phyloP scores from a whole-genome alignment of 805 yeast species.

The Barnettozyma siamensis region DNA sequence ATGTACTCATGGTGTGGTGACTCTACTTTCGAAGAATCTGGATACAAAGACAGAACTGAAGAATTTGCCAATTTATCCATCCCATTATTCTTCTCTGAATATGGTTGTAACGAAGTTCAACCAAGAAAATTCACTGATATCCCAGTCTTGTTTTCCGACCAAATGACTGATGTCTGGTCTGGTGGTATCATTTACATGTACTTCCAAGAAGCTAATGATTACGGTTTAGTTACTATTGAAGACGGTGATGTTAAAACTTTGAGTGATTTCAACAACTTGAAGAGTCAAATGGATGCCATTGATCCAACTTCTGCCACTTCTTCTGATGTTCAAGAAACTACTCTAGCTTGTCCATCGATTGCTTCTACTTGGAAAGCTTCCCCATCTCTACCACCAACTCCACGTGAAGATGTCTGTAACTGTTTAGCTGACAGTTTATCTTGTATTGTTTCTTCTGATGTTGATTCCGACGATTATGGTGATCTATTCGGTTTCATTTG shows the following conservation, averaged over 20 bases:
- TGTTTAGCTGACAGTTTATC: constrained; percentile 47
- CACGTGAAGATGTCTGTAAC: constrained; percentile 57
- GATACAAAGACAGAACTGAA: constrained; percentile 64
- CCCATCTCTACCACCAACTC: constrained; percentile 70
- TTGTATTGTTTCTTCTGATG: constrained; percentile 56
- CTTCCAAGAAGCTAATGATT: constrained; percentile 75
- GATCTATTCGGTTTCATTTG: constrained; percentile 57
- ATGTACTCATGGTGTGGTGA: constrained; percentile 87
- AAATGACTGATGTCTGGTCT: constrained; percentile 89
- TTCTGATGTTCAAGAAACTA: constrained; percentile 32
- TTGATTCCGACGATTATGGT: constrained; percentile 49
- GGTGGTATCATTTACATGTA: constrained; percentile 94
- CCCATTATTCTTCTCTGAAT: constrained; percentile 83
- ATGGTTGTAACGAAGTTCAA: constrained; percentile 70
- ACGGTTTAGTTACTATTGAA: constrained; percentile 65
- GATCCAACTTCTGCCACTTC: constrained; percentile 43
- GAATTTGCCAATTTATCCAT: constrained; percentile 69
- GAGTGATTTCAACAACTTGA: constrained; percentile 52
- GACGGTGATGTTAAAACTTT: constrained; percentile 51
- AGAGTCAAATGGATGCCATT: constrained; percentile 46
- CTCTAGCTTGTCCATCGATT: constrained; percentile 44
- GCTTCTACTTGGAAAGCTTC: constrained; percentile 62
- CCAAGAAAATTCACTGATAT: constrained; percentile 81
- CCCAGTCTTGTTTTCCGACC: constrained; percentile 51
- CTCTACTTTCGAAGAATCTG: constrained; percentile 53